phyloP scores from a whole-genome alignment of 257 asterid species.

The Nicotiana noctiflora region DNA sequence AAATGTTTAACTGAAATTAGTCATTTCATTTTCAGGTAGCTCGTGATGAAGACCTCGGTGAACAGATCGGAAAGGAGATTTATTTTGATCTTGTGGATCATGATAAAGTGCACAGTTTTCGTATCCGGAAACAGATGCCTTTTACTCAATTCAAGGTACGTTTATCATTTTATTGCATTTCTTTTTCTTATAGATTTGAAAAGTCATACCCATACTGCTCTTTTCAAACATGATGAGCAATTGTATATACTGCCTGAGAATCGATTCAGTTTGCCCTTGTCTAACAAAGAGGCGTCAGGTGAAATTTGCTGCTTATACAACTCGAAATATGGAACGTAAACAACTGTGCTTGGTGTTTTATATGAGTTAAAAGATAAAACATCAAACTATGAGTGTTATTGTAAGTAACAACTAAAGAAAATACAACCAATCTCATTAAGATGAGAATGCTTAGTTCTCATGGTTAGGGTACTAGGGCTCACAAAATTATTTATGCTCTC shows the following conservation, averaged over 20 bases:
- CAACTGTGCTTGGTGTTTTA: background rate
- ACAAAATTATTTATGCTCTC: background rate
- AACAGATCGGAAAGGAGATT: conserved; percentile 67
- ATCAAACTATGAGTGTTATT: background rate
- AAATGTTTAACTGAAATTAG: background rate
- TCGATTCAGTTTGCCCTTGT: background rate
- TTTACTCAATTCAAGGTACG: conserved; percentile 67
- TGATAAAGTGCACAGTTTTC: conserved; percentile 64
- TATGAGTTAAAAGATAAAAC: background rate
- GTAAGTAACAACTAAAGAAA: background rate
- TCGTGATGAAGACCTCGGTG: conserved; percentile 61
- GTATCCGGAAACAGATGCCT: conserved; percentile 59
- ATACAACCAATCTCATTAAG: background rate
- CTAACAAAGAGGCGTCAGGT: background rate
- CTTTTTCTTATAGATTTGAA: background rate
- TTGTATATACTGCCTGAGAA: background rate
- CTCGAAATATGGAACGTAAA: background rate
- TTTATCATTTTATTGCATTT: conserved; percentile 1
- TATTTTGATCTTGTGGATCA: conserved; percentile 88
- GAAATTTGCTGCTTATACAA: background rate
- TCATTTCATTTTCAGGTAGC: conserved; percentile 47
- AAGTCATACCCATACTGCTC: background rate
- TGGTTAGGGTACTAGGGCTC: background rate
- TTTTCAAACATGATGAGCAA: background rate
- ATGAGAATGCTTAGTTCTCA: background rate